Evolutionary conservation across 164 flowering plant genomes (phyloP).

Genomic region (Vitis amurensis): DNA sequence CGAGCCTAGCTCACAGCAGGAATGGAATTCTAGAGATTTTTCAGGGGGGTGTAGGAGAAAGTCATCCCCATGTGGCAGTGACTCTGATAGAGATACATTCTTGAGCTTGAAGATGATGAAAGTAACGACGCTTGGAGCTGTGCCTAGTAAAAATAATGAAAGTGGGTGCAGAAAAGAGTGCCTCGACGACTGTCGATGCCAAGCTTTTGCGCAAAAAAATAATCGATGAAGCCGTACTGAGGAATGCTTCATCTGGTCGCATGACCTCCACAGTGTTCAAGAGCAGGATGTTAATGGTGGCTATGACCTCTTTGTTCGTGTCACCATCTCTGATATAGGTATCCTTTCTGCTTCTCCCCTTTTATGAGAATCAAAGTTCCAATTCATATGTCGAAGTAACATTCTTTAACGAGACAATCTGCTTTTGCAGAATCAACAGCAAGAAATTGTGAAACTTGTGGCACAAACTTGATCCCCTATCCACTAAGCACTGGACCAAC

Average conservation of each 20-base stretch:
- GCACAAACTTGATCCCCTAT: too few relatives aligned
- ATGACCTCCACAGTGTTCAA: too few relatives aligned
- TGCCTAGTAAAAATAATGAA: conserved; percentile 15
- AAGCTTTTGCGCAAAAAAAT: conserved; percentile 25
- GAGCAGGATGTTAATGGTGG: too few relatives aligned
- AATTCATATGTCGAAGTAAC: too few relatives aligned
- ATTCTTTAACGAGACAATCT: neutral
- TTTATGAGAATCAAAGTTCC: too few relatives aligned
- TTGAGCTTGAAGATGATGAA: conserved; percentile 30
- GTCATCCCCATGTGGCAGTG: conserved; percentile 10
- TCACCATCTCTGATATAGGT: too few relatives aligned
- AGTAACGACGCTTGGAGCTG: conserved; percentile 24
- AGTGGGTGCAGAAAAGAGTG: conserved; percentile 29
- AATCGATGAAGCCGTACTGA: too few relatives aligned
- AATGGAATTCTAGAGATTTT: conserved; percentile 30
- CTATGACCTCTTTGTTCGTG: too few relatives aligned
- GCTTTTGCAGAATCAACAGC: neutral
- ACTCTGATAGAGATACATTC: conserved; percentile 17
- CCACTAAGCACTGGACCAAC: neutral
- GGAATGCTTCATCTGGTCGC: too few relatives aligned
- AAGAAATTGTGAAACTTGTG: too few relatives aligned
- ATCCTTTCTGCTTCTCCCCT: too few relatives aligned
- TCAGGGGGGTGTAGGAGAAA: conserved; percentile 33
- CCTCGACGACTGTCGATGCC: conserved; percentile 29
- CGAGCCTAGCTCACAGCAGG: conserved; percentile 14